Percentiles rank a stretch among this genome's conserved stretches.
Conservation (phyloP, 257 asterid species). For the Forsythia viridissima region DNA sequence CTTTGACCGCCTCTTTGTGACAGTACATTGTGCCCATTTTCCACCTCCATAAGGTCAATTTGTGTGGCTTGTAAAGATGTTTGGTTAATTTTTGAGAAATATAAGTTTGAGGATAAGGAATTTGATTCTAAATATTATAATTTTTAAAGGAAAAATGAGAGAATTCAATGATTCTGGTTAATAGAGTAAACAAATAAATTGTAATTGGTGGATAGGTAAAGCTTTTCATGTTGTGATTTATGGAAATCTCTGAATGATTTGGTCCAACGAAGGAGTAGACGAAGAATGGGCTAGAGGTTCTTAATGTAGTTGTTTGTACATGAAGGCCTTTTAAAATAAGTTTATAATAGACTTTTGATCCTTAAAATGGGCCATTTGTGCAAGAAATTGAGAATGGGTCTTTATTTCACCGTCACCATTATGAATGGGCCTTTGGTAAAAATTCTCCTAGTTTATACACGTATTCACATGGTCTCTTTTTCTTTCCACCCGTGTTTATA, state of each 20-base stretch:
- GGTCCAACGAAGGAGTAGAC: background rate
- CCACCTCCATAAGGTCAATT: background rate
- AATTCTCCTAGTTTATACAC: background rate
- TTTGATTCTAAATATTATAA: background rate
- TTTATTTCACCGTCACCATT: background rate
- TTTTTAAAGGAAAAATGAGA: background rate
- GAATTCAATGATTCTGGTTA: background rate
- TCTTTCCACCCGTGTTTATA: background rate
- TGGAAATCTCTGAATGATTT: background rate
- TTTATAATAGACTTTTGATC: background rate
- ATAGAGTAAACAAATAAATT: background rate
- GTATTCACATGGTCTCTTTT: background rate
- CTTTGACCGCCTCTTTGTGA: conserved; percentile 1
- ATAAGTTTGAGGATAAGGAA: background rate
- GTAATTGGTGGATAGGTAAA: background rate
- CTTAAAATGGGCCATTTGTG: background rate
- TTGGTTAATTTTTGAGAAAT: background rate
- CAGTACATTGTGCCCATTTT: background rate
- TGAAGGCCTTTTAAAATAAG: background rate
- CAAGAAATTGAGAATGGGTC: background rate
- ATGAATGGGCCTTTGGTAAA: background rate
- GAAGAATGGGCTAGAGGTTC: background rate
- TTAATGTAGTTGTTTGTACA: background rate
- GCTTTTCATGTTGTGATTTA: background rate
- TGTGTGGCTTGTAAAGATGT: background rate